Evolutionary conservation across 805 yeast genomes (phyloP).

Genomic region (Candida argentea): DNA sequence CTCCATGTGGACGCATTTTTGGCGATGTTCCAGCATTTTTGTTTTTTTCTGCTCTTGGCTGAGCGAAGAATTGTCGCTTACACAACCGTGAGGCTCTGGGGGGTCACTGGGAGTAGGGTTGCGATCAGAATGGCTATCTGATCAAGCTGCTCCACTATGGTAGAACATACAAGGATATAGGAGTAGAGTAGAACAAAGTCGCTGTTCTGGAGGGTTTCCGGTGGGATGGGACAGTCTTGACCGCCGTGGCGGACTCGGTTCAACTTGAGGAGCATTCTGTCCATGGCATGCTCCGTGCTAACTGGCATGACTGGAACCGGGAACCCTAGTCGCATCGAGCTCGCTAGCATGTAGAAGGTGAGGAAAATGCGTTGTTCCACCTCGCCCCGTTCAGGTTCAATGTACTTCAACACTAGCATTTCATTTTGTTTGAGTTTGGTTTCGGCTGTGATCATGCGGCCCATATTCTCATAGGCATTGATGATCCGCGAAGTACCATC

Average conservation of each 20-base stretch:
- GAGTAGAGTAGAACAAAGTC: constrained; percentile 73
- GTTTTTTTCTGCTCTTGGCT: neutral
- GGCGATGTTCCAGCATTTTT: neutral
- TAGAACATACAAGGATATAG: constrained; percentile 60
- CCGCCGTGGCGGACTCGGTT: constrained; percentile 38
- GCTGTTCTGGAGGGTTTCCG: constrained; percentile 38
- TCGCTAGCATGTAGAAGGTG: constrained; percentile 68
- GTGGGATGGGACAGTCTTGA: constrained; percentile 4
- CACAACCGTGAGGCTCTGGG: neutral
- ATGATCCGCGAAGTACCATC: constrained; percentile 52
- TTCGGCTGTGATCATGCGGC: constrained; percentile 56
- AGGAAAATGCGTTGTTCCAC: constrained; percentile 63
- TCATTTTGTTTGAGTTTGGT: constrained; percentile 45
- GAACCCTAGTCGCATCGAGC: constrained; percentile 64
- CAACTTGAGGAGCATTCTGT: constrained; percentile 54
- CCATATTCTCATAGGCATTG: constrained; percentile 68
- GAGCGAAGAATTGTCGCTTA: neutral
- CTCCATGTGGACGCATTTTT: neutral
- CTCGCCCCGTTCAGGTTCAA: constrained; percentile 52
- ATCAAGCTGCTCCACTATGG: constrained; percentile 56
- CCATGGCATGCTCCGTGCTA: constrained; percentile 64
- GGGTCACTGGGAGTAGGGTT: too few relatives aligned
- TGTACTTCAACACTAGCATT: constrained; percentile 41
- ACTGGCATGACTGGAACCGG: constrained; percentile 75
- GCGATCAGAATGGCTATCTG: too few relatives aligned